Conservation (phyloP, 1,284 basidiomycete genomes). For the Trichosporon sp. region DNA sequence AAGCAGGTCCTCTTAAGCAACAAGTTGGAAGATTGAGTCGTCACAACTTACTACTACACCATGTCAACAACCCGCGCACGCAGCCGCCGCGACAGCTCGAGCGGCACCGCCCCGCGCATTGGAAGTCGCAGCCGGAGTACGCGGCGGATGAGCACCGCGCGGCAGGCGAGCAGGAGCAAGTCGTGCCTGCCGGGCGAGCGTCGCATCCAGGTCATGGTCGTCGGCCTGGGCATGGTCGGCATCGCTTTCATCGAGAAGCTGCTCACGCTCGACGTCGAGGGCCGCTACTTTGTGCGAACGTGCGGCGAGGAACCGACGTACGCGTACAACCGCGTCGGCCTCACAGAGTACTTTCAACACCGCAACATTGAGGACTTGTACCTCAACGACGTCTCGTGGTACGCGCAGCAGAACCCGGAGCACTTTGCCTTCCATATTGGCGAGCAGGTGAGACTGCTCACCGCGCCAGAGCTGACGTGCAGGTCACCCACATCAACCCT, state of each 20-base stretch:
- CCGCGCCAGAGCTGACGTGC: no score
- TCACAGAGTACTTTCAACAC: conserved; percentile 69
- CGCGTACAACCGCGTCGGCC: conserved; percentile 60
- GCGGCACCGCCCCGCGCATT: no score
- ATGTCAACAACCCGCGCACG: no score
- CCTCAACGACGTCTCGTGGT: conserved; percentile 63
- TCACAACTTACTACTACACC: no score
- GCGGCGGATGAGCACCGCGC: no score
- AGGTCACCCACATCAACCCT: no score
- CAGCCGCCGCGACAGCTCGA: no score
- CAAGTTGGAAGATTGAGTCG: no score
- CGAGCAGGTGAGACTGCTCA: no score
- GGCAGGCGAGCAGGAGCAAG: background rate
- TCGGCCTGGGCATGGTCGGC: conserved; percentile 71
- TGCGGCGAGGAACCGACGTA: conserved; percentile 64
- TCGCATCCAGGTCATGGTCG: conserved; percentile 59
- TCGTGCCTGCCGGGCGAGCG: background rate
- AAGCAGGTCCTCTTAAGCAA: no score
- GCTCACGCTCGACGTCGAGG: conserved; percentile 62
- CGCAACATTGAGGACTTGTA: conserved; percentile 68
- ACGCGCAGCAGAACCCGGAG: conserved; percentile 63
- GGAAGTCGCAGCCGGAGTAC: no score
- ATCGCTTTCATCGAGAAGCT: conserved; percentile 72
- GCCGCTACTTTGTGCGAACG: conserved; percentile 64
- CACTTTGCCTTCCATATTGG: conserved; percentile 27